Evolutionary conservation across 2,329 filamentous ascomycete genomes (phyloP).

Genomic region (Fusarium udum): DNA sequence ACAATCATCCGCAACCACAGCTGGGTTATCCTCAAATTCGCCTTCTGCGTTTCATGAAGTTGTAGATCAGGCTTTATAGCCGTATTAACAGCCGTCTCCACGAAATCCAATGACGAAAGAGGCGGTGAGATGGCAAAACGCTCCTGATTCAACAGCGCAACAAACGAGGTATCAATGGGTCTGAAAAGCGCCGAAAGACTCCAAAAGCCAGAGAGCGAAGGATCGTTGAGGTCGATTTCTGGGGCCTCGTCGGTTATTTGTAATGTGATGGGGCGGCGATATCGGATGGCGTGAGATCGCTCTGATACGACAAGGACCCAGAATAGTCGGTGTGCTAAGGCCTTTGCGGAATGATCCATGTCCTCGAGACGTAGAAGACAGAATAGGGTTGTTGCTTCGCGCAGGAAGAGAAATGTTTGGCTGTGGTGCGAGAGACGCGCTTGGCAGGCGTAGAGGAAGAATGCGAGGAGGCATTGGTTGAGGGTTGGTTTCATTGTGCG

Average conservation of each 20-base stretch:
- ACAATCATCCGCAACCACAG: slow-evolving; percentile 57
- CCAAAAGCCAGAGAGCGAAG: slow-evolving; percentile 51
- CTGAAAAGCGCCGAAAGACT: slow-evolving; percentile 53
- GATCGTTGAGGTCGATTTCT: slow-evolving; percentile 43
- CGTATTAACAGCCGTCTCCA: slow-evolving; percentile 50
- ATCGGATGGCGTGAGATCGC: slow-evolving; percentile 56
- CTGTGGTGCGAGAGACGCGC: slow-evolving; percentile 54
- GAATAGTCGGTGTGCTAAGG: slow-evolving; percentile 51
- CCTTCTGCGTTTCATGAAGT: slow-evolving; percentile 56
- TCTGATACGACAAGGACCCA: slow-evolving; percentile 58
- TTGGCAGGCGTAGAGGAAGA: slow-evolving; percentile 58
- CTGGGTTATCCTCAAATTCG: slow-evolving; percentile 56
- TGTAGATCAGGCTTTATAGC: slow-evolving; percentile 47
- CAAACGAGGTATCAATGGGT: slow-evolving; percentile 54
- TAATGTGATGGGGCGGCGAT: slow-evolving; percentile 55
- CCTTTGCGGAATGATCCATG: slow-evolving; percentile 35
- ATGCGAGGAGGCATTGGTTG: slow-evolving; percentile 53
- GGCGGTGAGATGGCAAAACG: slow-evolving; percentile 45
- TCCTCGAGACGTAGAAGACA: slow-evolving; percentile 47
- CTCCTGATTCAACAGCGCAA: slow-evolving; percentile 54
- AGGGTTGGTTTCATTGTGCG: slow-evolving; percentile 50
- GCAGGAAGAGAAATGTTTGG: slow-evolving; percentile 54
- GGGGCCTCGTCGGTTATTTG: slow-evolving; percentile 53
- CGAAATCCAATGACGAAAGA: slow-evolving; percentile 46
- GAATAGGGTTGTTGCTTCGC: slow-evolving; percentile 56